A percentile compares a stretch with the other conserved stretches of the same genome.
Evolutionary conservation across 495 filamentous ascomycete genomes (phyloP).

Genomic region (Hyaloscypha bicolor): DNA sequence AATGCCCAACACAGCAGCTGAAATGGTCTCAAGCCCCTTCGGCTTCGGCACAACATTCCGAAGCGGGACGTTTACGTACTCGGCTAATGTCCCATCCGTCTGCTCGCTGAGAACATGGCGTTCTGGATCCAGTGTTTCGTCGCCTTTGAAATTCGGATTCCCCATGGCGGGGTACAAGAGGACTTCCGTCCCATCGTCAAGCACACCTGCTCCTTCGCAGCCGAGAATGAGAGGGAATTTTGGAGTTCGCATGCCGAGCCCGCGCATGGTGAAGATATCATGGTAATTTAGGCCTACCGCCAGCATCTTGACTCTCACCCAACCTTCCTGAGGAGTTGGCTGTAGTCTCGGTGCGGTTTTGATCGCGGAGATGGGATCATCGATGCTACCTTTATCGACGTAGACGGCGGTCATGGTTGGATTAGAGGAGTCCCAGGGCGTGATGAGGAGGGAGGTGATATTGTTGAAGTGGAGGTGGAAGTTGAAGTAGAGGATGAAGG

Average conservation of each 20-base stretch:
- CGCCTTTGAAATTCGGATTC: conserved; percentile 29
- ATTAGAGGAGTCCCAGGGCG: conserved; percentile 16
- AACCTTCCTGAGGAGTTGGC: conserved; percentile 28
- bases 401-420: conserved; percentile 34
- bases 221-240: conserved; percentile 34
- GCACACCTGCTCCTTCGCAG: conserved; percentile 33
- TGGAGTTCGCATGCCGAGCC: conserved; percentile 23
- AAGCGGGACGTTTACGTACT: conserved; percentile 28
- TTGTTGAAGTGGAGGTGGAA: conserved; percentile 24
- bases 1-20: conserved; percentile 31
- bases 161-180: conserved; percentile 31
- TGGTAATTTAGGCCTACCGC: conserved; percentile 33
- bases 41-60: conserved; percentile 16
- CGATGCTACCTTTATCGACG: conserved; percentile 18
- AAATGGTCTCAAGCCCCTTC: conserved; percentile 3
- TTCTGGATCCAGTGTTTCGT: conserved; percentile 34
- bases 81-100: conserved; percentile 32
- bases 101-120: conserved; percentile 34
- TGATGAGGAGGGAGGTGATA: conserved; percentile 28
- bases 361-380: conserved; percentile 30
- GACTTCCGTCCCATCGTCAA: conserved; percentile 31
- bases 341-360: conserved; percentile 25
- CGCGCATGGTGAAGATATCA: conserved; percentile 33
- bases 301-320: conserved; percentile 31
- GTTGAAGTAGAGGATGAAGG: conserved; percentile 32